phyloP scores from a whole-genome alignment of 352 stramenopile species.

The Pythium myriotylum region DNA sequence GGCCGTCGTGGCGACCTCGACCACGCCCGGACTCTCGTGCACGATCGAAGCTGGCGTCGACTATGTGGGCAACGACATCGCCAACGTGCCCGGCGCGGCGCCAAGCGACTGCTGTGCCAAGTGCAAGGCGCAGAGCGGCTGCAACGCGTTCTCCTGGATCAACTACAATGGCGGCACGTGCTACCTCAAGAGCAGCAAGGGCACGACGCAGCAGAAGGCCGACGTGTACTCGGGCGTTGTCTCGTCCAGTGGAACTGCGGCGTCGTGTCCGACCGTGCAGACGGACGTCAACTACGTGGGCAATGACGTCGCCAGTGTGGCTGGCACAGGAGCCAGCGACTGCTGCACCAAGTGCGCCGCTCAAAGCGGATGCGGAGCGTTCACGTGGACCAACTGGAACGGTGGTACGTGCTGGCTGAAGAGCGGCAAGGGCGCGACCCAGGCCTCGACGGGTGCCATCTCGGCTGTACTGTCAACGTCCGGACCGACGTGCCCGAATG shows the following conservation, averaged over 20 bases:
- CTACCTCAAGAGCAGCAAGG: slow-evolving; percentile 7
- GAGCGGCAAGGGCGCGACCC: slow-evolving; percentile 18
- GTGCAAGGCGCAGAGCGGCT: neutral
- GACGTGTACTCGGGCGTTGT: slow-evolving; percentile 23
- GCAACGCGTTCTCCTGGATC: slow-evolving; percentile 12
- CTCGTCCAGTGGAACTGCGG: neutral
- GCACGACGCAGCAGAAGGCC: neutral
- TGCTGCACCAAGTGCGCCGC: slow-evolving; percentile 17
- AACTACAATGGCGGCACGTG: neutral
- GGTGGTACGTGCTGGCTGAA: slow-evolving; percentile 60
- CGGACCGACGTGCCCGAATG: neutral
- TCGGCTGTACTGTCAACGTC: slow-evolving; percentile 7
- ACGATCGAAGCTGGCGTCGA: slow-evolving; percentile 8
- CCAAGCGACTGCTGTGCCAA: neutral
- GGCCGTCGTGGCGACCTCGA: neutral
- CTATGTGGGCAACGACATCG: slow-evolving; percentile 19
- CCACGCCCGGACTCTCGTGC: slow-evolving; percentile 5
- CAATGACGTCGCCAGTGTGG: slow-evolving; percentile 24
- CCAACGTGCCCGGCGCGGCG: neutral
- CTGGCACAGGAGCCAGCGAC: neutral
- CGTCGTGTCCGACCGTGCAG: neutral
- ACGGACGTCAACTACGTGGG: slow-evolving; percentile 27
- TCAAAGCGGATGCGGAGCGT: slow-evolving; percentile 13
- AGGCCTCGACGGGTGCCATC: neutral
- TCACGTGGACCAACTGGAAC: slow-evolving; percentile 49